These are phyloP conservation scores for Luzula sylvatica DNA, from an alignment of 176 grass and related monocot genomes.

Conservation along the genomic window DNA sequence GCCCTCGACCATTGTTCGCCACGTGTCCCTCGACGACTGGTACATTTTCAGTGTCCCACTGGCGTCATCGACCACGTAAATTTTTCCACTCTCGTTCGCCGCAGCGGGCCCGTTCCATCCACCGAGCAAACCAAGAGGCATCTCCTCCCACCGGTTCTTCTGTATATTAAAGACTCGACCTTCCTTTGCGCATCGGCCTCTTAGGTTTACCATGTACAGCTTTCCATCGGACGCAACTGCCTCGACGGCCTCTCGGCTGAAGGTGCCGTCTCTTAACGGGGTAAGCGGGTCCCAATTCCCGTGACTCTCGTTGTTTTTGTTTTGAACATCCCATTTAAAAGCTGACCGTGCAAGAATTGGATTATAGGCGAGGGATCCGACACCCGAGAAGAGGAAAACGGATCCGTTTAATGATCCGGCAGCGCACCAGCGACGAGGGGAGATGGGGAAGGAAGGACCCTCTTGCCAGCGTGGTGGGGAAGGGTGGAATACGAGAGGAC, in stretches of 20 bases:
- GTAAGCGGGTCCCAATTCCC: constrained; percentile 42
- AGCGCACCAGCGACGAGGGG: constrained; percentile 76
- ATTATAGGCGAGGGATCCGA: constrained; percentile 40
- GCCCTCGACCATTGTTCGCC: constrained; percentile 26
- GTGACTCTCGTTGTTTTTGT: neutral
- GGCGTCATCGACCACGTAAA: constrained; percentile 60
- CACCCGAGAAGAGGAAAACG: constrained; percentile 52
- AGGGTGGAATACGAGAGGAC: constrained; percentile 64
- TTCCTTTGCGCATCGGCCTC: constrained; percentile 40
- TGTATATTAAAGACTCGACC: constrained; percentile 50
- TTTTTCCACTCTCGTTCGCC: neutral
- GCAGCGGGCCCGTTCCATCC: constrained; percentile 59
- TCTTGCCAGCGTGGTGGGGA: constrained; percentile 27
- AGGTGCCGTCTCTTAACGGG: constrained; percentile 48
- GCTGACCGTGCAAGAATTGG: constrained; percentile 32
- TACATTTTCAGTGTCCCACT: constrained; percentile 35
- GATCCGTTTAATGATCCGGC: constrained; percentile 32
- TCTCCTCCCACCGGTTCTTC: constrained; percentile 47
- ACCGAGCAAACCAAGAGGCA: constrained; percentile 65
- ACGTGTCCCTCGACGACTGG: constrained; percentile 42
- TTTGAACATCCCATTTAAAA: constrained; percentile 33
- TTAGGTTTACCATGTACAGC: constrained; percentile 82
- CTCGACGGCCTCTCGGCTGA: constrained; percentile 58
- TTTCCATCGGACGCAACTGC: constrained; percentile 54
- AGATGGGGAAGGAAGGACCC: constrained; percentile 45